phyloP scores from a whole-genome alignment of 2,329 filamentous ascomycete genomes.

The Colletotrichum echinochloae region DNA sequence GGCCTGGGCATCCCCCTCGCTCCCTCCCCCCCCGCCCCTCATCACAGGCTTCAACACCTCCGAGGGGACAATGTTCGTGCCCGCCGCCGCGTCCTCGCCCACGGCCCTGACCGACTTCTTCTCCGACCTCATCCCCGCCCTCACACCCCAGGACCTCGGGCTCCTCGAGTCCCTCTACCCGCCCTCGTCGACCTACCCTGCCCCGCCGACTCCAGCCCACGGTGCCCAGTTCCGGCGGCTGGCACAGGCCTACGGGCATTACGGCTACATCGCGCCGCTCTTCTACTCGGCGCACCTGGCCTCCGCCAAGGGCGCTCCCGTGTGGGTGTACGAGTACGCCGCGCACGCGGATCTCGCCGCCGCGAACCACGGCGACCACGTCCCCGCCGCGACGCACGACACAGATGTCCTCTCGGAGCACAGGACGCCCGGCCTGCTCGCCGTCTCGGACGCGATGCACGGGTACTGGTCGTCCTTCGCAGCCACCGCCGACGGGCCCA shows the following conservation, averaged over 20 bases:
- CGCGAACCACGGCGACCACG: slow-evolving; percentile 63
- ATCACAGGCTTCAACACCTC: slow-evolving; percentile 79
- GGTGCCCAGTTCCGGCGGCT: slow-evolving; percentile 68
- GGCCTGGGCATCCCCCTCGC: slow-evolving; percentile 66
- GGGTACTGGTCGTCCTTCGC: slow-evolving; percentile 56
- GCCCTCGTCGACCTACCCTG: slow-evolving; percentile 46
- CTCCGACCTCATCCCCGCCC: slow-evolving; percentile 67
- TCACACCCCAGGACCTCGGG: slow-evolving; percentile 64
- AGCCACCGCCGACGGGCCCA: slow-evolving; percentile 28
- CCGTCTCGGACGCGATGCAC: slow-evolving; percentile 50
- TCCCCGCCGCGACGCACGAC: slow-evolving; percentile 58
- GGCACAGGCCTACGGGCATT: slow-evolving; percentile 72
- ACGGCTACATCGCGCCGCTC: slow-evolving; percentile 73
- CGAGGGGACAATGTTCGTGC: slow-evolving; percentile 75
- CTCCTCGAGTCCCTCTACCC: slow-evolving; percentile 72
- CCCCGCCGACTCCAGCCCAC: slow-evolving; percentile 45
- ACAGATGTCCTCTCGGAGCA: slow-evolving; percentile 50
- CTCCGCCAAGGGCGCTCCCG: slow-evolving; percentile 46
- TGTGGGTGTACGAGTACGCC: slow-evolving; percentile 72
- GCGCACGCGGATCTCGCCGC: slow-evolving; percentile 55
- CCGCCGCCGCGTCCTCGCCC: slow-evolving; percentile 56
- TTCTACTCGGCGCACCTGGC: slow-evolving; percentile 67
- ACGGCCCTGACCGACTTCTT: slow-evolving; percentile 67
- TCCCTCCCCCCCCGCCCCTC: slow-evolving; percentile 66
- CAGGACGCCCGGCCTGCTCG: slow-evolving; percentile 58